Conservation (phyloP, 2,329 filamentous ascomycete genomes). For the Tolypocladium tropicale region DNA sequence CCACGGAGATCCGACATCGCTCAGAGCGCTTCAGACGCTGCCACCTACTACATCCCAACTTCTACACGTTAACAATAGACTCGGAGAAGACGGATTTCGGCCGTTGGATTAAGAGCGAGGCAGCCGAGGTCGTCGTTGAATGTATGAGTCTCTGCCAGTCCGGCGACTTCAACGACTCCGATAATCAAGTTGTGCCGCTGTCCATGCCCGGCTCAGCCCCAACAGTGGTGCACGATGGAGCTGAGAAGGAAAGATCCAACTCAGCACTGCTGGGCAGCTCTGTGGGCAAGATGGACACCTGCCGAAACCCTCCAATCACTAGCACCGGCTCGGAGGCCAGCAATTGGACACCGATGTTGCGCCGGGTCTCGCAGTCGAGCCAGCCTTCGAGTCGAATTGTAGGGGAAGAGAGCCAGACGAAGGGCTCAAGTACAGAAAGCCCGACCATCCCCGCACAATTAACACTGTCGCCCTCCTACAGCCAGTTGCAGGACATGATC, state of each 20-base stretch:
- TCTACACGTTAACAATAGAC: conserved; percentile 69
- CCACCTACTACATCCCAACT: conserved; percentile 75
- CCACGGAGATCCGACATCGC: conserved; percentile 63
- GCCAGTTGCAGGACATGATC: conserved; percentile 50
- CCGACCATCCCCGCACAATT: conserved; percentile 49
- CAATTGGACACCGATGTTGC: conserved; percentile 25
- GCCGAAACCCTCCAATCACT: conserved; percentile 44
- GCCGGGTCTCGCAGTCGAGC: conserved; percentile 38
- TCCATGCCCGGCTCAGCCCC: conserved; percentile 9
- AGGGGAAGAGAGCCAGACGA: conserved; percentile 24
- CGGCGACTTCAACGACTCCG: conserved; percentile 13
- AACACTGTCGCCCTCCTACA: conserved; percentile 37
- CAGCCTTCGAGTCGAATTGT: conserved; percentile 38
- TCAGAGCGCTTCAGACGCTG: conserved; percentile 65
- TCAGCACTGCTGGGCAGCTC: conserved; percentile 30
- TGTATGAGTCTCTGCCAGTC: conserved; percentile 57
- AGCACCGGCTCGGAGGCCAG: conserved; percentile 32
- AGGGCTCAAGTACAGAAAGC: conserved; percentile 41
- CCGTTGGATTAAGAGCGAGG: conserved; percentile 70
- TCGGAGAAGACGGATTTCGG: conserved; percentile 68
- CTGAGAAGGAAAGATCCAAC: conserved; percentile 23
- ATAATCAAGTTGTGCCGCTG: conserved; percentile 11
- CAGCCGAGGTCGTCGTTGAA: conserved; percentile 68
- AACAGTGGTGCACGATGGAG: conserved; percentile 16
- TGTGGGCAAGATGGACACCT: conserved; percentile 29